phyloP scores from a whole-genome alignment of 345 rosid genomes.

The Linum tenue region DNA sequence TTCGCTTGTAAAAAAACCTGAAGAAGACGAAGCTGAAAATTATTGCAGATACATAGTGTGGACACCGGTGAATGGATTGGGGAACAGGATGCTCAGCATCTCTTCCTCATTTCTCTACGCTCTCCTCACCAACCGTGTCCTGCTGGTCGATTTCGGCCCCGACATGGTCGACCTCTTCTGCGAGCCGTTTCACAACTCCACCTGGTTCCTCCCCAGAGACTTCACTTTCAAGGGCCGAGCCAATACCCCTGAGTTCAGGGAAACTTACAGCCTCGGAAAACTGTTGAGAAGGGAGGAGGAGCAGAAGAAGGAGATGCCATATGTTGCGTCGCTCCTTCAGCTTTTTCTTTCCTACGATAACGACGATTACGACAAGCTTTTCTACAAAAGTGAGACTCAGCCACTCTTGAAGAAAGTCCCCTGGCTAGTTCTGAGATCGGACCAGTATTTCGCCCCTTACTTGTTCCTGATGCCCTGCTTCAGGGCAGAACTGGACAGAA shows the following conservation, averaged over 20 bases:
- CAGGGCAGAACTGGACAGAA: not conserved
- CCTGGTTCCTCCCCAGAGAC: slow-evolving; percentile 15
- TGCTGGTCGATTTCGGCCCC: slow-evolving; percentile 11
- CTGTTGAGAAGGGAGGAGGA: not conserved
- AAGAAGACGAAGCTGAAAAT: not conserved
- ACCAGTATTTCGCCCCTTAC: slow-evolving; percentile 21
- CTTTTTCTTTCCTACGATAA: not conserved
- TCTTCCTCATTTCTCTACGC: slow-evolving; percentile 15
- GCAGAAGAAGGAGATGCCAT: no score
- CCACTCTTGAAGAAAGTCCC: slow-evolving; percentile 11
- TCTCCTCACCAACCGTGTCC: slow-evolving; percentile 17
- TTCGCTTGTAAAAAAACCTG: no score
- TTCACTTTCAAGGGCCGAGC: slow-evolving; percentile 3
- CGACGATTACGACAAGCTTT: slow-evolving; percentile 5
- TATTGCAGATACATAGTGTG: not conserved
- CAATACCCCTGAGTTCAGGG: not conserved
- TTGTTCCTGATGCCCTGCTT: slow-evolving; percentile 15
- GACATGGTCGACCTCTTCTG: slow-evolving; percentile 19
- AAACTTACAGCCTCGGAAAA: not conserved
- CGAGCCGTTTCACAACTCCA: slow-evolving; percentile 16
- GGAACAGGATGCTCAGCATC: slow-evolving; percentile 19
- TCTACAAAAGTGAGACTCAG: slow-evolving; percentile 13
- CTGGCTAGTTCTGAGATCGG: slow-evolving; percentile 18
- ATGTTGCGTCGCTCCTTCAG: not conserved
- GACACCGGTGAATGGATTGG: slow-evolving; percentile 7